Conservation (phyloP, 331 rosid species). For the Malus hybrid region DNA sequence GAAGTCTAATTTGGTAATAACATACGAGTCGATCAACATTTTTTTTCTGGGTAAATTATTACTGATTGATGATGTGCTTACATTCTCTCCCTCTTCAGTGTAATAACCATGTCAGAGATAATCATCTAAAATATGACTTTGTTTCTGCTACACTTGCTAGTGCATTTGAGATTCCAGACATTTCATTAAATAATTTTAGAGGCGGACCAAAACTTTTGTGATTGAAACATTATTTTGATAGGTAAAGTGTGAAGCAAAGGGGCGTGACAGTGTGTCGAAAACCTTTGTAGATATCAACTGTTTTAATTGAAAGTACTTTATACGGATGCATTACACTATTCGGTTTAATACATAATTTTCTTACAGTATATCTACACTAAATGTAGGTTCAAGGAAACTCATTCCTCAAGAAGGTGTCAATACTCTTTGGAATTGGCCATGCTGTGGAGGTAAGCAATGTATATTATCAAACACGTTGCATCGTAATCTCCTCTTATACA, state of each 20-base stretch:
- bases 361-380: slow-evolving; percentile 14
- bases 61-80: neutral
- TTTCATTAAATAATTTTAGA: neutral
- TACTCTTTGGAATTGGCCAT: slow-evolving; percentile 76
- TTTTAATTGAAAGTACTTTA: neutral
- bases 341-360: neutral
- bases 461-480: neutral
- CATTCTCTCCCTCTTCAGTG: neutral
- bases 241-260: neutral
- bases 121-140: neutral
- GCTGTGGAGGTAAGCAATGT: slow-evolving; percentile 56
- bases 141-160: neutral
- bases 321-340: neutral
- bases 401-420: slow-evolving; percentile 75
- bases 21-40: neutral
- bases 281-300: neutral
- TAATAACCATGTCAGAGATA: neutral
- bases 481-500: neutral
- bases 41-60: neutral
- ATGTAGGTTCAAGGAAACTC: slow-evolving; percentile 93
- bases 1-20: neutral
- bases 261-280: neutral
- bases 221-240: neutral
- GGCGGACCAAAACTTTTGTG: neutral
- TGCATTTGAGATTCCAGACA: neutral